Evolutionary conservation across 1,284 basidiomycete genomes (phyloP), one percentile per base, ranked within the genome.

Genomic region (Fistulinella cinereoalba): DNA sequence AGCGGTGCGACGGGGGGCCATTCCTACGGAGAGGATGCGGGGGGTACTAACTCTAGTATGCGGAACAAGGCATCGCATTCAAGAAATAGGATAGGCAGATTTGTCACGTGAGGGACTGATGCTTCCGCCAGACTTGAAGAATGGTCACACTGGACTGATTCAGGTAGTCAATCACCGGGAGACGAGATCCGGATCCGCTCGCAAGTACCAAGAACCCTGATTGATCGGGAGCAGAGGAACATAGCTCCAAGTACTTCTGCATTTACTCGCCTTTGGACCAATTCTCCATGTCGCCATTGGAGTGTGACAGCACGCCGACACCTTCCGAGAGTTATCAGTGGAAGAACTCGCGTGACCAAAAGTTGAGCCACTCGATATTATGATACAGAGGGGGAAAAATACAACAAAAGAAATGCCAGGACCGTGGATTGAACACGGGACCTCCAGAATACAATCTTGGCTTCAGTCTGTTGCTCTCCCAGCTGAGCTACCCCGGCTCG

Each of bases 381-480:
- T 6, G n/a, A 31, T 15, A 36, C 19, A 21, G 21, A 36, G 10
- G 15, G 13, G 21, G 9, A 21, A 36, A 22, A 21, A 31, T 31
- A 5, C 6, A 36, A 21, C 21, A 36, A 36, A 36, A 21, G 4
- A 44, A 46, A 58, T 74, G 71, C 71, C 72, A 72, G 66, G 66
- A 79, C 72, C 77, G 77, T 76, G 75, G 75, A 74, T 76, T 74
- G 74, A 75, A 76, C 73, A 76, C 75, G 74, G 69, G 74, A 75
- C 74, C 74, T 75, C 69, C 74, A 75, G 73, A 75, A 51, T 13
- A 36, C 33, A 13, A 36, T 19, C 13, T n/a, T n/a, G 4, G 6
- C 79, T 83, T 83, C 81, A 83, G 81, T 83, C 80, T 83, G 77
- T 78, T 83, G 81, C 81, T 83, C 81, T 83, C 80, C 81, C 81